These are phyloP conservation scores for Candida mesenterica DNA, from an alignment of 1,139 yeast species.

Conservation along the genomic window DNA sequence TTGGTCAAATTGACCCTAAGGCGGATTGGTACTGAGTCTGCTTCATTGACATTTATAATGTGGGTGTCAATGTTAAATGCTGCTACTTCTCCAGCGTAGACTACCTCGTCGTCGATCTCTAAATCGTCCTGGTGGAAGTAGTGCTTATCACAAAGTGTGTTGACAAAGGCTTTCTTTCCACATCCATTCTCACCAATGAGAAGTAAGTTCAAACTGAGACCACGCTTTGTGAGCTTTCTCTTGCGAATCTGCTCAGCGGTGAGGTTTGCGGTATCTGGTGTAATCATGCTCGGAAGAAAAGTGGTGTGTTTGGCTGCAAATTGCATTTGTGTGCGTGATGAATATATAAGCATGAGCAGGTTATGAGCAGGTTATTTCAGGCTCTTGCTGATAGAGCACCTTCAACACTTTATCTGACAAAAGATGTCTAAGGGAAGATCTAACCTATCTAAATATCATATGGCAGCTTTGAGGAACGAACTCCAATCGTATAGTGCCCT, in stretches of 20 bases:
- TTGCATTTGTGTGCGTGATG: too few species aligned
- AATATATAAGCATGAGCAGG: too few species aligned
- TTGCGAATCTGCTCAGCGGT: constrained; percentile 21
- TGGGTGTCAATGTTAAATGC: constrained; percentile 15
- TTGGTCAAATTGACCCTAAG: constrained; percentile 25
- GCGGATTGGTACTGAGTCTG: constrained; percentile 22
- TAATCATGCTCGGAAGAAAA: neutral
- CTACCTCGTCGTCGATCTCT: constrained; percentile 6
- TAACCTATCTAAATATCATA: too few species aligned
- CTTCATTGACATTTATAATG: constrained; percentile 15
- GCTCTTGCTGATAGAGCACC: too few species aligned
- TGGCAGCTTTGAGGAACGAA: too few species aligned
- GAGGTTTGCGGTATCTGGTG: neutral
- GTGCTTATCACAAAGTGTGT: constrained; percentile 26
- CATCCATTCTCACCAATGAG: constrained; percentile 36
- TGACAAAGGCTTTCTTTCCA: constrained; percentile 34
- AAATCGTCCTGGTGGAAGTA: constrained; percentile 9
- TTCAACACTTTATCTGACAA: too few species aligned
- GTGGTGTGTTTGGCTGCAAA: constrained; percentile 12
- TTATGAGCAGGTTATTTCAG: too few species aligned
- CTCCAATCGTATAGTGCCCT: too few species aligned
- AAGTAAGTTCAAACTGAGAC: constrained; percentile 27
- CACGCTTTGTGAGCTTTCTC: constrained; percentile 17
- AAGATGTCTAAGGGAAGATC: too few species aligned
- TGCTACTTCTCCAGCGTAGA: constrained; percentile 5